phyloP scores from a whole-genome alignment of 495 filamentous ascomycete species.

The Aspergillus saccharolyticus region DNA sequence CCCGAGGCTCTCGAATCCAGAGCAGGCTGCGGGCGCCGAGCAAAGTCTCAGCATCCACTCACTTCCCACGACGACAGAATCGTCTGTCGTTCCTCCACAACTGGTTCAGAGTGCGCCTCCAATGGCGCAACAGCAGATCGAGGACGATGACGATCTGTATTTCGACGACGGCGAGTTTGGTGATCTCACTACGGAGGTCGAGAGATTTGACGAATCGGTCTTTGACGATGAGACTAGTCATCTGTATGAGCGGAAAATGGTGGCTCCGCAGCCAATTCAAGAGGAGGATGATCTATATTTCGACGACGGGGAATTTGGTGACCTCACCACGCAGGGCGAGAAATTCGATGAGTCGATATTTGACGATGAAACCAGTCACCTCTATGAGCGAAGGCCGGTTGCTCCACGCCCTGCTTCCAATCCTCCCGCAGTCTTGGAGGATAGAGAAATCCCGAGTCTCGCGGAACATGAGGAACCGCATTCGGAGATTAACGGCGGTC shows the following conservation, averaged over 20 bases:
- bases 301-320: neutral
- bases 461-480: conserved; percentile 14
- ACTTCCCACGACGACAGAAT: neutral
- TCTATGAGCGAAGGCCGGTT: conserved; percentile 39
- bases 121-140: conserved; percentile 12
- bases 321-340: conserved; percentile 22
- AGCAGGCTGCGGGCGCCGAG: neutral
- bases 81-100: neutral
- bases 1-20: neutral
- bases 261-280: conserved; percentile 9
- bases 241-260: conserved; percentile 40
- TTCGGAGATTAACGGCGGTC: conserved; percentile 6
- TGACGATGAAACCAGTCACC: conserved; percentile 55
- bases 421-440: conserved; percentile 12
- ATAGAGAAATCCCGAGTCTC: conserved; percentile 10
- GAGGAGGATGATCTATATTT: neutral
- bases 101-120: conserved; percentile 3
- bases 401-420: conserved; percentile 11
- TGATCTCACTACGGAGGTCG: conserved; percentile 42
- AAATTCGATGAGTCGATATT: conserved; percentile 77
- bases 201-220: conserved; percentile 71
- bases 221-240: conserved; percentile 63
- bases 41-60: neutral
- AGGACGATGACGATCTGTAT: conserved; percentile 70
- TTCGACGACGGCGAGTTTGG: conserved; percentile 76